These are phyloP conservation scores for Vitis riparia DNA, from an alignment of 164 flowering plant genomes.

Conservation along the genomic window DNA sequence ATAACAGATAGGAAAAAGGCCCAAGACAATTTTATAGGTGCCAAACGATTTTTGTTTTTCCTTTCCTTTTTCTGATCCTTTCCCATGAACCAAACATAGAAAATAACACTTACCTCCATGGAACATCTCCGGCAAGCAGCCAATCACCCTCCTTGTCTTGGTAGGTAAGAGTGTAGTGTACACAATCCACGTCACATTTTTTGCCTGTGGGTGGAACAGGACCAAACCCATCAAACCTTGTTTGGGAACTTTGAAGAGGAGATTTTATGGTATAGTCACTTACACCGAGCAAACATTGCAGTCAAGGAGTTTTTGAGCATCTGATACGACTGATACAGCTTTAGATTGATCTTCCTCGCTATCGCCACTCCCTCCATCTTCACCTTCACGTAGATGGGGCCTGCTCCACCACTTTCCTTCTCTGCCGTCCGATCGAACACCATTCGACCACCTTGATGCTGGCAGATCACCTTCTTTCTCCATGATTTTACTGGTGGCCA, in stretches of 20 bases:
- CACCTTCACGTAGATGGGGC: conserved; percentile 55
- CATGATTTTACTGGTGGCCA: conserved; percentile 57
- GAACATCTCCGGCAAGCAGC: conserved; percentile 65
- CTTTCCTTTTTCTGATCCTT: no score
- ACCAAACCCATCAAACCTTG: not conserved
- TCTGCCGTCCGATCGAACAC: not conserved
- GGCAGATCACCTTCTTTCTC: conserved; percentile 28
- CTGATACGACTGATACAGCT: conserved; percentile 39
- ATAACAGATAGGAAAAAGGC: no score
- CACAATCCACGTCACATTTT: not conserved
- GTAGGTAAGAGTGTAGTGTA: conserved; percentile 35
- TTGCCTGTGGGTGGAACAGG: conserved; percentile 21
- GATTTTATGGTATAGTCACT: conserved; percentile 7
- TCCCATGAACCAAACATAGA: not conserved
- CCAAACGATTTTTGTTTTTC: no score
- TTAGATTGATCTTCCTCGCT: conserved; percentile 54
- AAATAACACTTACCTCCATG: conserved; percentile 52
- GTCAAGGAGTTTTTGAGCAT: conserved; percentile 31
- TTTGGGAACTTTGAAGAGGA: not conserved
- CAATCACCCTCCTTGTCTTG: conserved; percentile 73
- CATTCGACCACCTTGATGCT: conserved; percentile 7
- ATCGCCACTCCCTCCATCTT: conserved; percentile 63
- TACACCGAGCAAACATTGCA: conserved; percentile 52
- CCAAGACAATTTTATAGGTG: no score
- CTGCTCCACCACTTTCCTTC: conserved; percentile 1